Evolutionary conservation across 495 filamentous ascomycete species (phyloP), one percentile per base, ranked within the genome.

Genomic region (Haplographium delicatum): DNA sequence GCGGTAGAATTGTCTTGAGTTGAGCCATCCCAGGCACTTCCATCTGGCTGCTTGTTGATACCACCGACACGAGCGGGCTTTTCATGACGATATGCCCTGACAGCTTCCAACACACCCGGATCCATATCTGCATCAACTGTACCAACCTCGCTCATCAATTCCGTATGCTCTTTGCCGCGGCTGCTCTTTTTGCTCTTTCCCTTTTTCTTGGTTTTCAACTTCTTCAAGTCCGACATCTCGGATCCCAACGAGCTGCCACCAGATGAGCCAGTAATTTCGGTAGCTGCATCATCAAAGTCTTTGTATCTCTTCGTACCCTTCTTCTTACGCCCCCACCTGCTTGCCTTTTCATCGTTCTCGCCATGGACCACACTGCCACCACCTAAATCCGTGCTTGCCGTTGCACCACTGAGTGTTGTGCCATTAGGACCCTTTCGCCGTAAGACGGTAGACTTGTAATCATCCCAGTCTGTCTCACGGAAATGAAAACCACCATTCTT

Each of bases 361-460:
- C 58, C 59, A 57, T 61, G 58, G 2, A 62, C 59, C 13, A 62
- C 39, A 55, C 53, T 57, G 4, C 60, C 88, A 20, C 86, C 86
- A 6, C 90, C 90, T 0, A 96, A 72, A 42, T 85, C 74, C 2
- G 90, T 96, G 62, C 78, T 84, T 61, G 81, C 80, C 1, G 89
- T 95, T 0, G 87, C 90, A 54, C 85, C 84, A 58, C 78, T 82
- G 2, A 95, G 71, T 1, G 90, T 84, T 31, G 80, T 85, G 25
- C 90, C 90, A 68, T 96, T 88, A 5, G 88, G 88, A 0, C 89
- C 90, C 65, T 88, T 91, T 45, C 91, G 84, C 25, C 93, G 83
- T n/a, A 97, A 70, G 9, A 98, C 94, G 0, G 94, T 96, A 3
- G 85, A 86, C 64, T 96, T 96, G 79, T 98, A 98, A 56, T 98